These are phyloP conservation scores for Oryza glaberrima DNA, from an alignment of 176 grass and related monocot genomes.

Conservation along the genomic window DNA sequence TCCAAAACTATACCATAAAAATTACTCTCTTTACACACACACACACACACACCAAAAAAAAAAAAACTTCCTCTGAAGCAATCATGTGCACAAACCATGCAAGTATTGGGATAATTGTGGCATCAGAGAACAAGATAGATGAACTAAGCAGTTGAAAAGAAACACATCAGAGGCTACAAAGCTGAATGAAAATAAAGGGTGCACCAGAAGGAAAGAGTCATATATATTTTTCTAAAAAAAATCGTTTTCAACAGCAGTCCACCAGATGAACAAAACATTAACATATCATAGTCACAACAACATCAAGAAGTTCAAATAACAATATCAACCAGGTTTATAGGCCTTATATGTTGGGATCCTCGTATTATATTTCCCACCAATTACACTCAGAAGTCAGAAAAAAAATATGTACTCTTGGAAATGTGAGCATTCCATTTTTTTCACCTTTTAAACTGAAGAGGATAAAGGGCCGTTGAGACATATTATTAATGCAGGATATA, in stretches of 20 bases:
- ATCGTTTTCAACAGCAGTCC: background rate
- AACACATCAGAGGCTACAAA: background rate
- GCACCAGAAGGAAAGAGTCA: background rate
- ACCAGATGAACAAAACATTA: background rate
- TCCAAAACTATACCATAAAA: background rate
- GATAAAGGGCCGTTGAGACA: background rate
- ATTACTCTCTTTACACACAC: background rate
- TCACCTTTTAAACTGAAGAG: background rate
- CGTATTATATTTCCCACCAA: background rate
- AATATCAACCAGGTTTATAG: background rate
- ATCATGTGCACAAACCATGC: too few relatives aligned
- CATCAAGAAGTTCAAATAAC: background rate
- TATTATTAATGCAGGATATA: background rate
- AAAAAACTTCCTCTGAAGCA: too few relatives aligned
- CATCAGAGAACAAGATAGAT: background rate
- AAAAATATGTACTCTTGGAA: background rate
- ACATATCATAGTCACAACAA: background rate
- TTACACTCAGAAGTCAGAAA: background rate
- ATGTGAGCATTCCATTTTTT: background rate
- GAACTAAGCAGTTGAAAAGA: background rate
- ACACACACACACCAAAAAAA: too few relatives aligned
- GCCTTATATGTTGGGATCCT: background rate
- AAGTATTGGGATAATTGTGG: too few relatives aligned
- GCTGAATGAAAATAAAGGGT: background rate
- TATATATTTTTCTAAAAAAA: background rate